Evolutionary conservation across 805 yeast species (phyloP).

Genomic region (Wickerhamomyces silvicola): DNA sequence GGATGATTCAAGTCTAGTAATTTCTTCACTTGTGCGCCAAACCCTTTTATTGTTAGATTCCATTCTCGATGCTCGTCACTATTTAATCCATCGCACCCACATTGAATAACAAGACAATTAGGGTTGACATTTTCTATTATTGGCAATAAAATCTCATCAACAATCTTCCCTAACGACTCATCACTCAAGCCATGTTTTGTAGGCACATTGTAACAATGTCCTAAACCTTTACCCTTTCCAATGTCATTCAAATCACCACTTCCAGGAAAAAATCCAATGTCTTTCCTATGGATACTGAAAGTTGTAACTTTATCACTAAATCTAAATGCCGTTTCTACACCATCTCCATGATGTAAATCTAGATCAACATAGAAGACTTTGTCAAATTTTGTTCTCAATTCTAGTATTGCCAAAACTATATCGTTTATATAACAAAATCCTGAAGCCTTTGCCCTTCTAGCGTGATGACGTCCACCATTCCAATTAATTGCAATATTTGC

Average conservation of each 20-base stretch:
- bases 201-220: constrained; percentile 46
- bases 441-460: constrained; percentile 44
- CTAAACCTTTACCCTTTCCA: constrained; percentile 32
- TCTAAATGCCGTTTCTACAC: constrained; percentile 61
- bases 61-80: constrained; percentile 60
- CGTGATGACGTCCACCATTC: constrained; percentile 80
- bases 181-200: constrained; percentile 51
- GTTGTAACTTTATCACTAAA: constrained; percentile 50
- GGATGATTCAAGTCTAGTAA: constrained; percentile 29
- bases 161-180: constrained; percentile 29
- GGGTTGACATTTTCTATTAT: constrained; percentile 34
- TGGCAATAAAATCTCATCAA: constrained; percentile 38
- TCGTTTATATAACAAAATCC: constrained; percentile 77
- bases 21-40: constrained; percentile 28
- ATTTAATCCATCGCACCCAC: constrained; percentile 72
- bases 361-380: constrained; percentile 58
- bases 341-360: constrained; percentile 80
- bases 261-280: constrained; percentile 69
- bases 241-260: constrained; percentile 42
- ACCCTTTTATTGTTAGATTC: constrained; percentile 56
- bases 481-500: constrained; percentile 50
- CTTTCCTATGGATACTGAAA: constrained; percentile 58
- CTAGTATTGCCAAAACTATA: constrained; percentile 48
- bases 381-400: constrained; percentile 39
- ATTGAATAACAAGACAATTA: constrained; percentile 52